Evolutionary conservation across 2,329 filamentous ascomycete genomes (phyloP), one percentile per base, ranked within the genome.

Genomic region (Boeremia lycopersici): DNA sequence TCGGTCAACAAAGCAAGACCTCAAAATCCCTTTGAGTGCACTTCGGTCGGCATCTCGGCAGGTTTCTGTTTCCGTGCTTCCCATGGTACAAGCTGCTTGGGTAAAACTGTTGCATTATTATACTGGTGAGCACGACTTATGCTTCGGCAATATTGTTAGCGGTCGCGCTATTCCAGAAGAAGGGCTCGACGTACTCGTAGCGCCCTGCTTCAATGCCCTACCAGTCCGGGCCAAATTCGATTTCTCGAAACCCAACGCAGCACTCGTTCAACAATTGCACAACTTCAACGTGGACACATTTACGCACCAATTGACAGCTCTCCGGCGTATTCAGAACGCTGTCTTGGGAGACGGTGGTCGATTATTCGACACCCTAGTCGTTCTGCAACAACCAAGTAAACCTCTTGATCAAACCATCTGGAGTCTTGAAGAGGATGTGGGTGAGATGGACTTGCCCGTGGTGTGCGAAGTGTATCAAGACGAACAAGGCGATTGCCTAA

Each of bases 171-270:
- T 90, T 9, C 76, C 84, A 0, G 72, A 93, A 2, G 82, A 88
- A 6, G 84, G 82, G 0, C 78, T 93, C 10, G 86, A 93, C 33
- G 79, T 81, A 4, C 82, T 96, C 6, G 84, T 96, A n/a, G 91
- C 90, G 0, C 93, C 93, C 0, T 96, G 91, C 71, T 96, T 97
- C 79, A 97, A 96, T 69, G 96, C 93, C 0, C 76, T 96, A 11
- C 91, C 93, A 0, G 69, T 92, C 1, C 84, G 91, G 25, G 76
- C 86, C 13, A 75, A 85, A 29, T 57, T 89, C 9, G 74, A 79
- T 1, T 68, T 69, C 2, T 71, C 71, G 2, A 77, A 72, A 0
- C 81, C 80, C 13, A 86, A 87, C 52, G 64, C 79, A 0, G 82
- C 86, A 5, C 69, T 92, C 10, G 75, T 89, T 25, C 83, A 82